phyloP scores from a whole-genome alignment of 352 stramenopile genomes.

The Pythium sukuiense region DNA sequence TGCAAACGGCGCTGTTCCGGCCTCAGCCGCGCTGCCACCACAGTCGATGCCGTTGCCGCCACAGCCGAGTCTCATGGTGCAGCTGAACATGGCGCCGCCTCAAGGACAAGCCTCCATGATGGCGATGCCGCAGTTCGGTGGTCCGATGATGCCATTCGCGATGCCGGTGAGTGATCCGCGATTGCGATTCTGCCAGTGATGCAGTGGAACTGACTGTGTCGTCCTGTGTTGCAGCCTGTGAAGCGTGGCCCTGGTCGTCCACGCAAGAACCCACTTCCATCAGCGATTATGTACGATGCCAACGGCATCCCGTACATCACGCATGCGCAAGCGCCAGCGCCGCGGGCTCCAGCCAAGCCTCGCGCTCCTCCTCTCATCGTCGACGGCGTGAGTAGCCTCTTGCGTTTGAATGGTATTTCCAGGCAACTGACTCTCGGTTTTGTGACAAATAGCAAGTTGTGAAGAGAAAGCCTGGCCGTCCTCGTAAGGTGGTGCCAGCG shows the following conservation, averaged over 20 bases:
- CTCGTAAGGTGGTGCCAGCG: conserved; percentile 8
- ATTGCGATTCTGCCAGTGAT: conserved; percentile 2
- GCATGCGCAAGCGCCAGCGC: not conserved
- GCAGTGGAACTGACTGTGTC: not conserved
- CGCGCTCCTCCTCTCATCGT: not conserved
- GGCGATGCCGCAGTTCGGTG: not conserved
- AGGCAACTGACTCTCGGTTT: not conserved
- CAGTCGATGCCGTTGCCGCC: not conserved
- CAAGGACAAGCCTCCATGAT: not conserved
- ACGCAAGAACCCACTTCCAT: conserved; percentile 15
- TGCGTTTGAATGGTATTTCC: not conserved
- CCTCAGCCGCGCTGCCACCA: not conserved
- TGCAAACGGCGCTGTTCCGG: not conserved
- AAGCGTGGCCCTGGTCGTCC: conserved; percentile 23
- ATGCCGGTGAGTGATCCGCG: not conserved
- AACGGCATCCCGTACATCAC: conserved; percentile 1
- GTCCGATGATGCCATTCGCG: not conserved
- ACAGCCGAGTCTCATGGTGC: conserved; percentile 3
- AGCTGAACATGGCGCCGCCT: not conserved
- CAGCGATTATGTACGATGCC: not conserved
- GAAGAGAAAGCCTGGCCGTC: conserved; percentile 23
- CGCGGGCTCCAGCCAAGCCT: not conserved
- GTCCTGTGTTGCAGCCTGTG: not conserved
- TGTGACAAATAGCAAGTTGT: conserved; percentile 4
- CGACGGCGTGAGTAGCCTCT: not conserved